Base-by-base conservation (phyloP, 345 rosid species). In the Sonneratia caseolaris region DNA sequence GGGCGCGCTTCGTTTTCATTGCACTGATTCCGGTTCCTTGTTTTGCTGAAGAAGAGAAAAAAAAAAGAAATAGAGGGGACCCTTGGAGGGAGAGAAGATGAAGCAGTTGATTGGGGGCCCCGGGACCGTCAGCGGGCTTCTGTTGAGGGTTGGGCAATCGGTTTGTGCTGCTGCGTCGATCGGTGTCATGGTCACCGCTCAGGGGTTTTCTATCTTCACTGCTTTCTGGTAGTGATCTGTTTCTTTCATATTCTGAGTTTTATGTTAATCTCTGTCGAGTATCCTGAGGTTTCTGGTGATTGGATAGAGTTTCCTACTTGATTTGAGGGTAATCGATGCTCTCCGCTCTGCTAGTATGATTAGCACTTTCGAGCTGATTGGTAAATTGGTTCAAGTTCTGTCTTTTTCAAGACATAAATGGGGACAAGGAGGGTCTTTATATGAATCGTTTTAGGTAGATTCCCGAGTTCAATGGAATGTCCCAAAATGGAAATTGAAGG, bases 41-140 rank as follows among this genome's bases (percentile, higher is more conserved):
- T 47, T 47, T 47, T 47, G 13, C 14, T 21, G 51, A 16, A 45
- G 5, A 1, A 56, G 61, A 27, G 1, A 27, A 27, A 27, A 27
- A 27, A 32, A 51, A 37, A 27, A 32, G 37, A 37, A 36, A 1
- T 35, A 36, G 59, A 0, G 40, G 0, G 18, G 22, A 47, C 15
- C 51, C 51, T 47, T 0, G 3, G 62, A 19, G 71, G 1, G 66
- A 7, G n/a, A 14, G 57, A 18, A 64, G 5, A 74, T 93, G 98
- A 93, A 87, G 86, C 86, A 85, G 82, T 43, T 87, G 70, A 61
- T 88, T 14, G 97, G 98, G 68, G 81, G 98, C 66, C 98, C 98
- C 1, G 98, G 97, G 70, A 82, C 93, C 19, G 72, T 80, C 72
- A 86, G 88, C 81, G 97, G 98, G 47, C 69, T 89, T 70, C 72